Evolutionary conservation across 192 early-diverging fungal genomes (phyloP).

Genomic region (Cetraspora pellucida): DNA sequence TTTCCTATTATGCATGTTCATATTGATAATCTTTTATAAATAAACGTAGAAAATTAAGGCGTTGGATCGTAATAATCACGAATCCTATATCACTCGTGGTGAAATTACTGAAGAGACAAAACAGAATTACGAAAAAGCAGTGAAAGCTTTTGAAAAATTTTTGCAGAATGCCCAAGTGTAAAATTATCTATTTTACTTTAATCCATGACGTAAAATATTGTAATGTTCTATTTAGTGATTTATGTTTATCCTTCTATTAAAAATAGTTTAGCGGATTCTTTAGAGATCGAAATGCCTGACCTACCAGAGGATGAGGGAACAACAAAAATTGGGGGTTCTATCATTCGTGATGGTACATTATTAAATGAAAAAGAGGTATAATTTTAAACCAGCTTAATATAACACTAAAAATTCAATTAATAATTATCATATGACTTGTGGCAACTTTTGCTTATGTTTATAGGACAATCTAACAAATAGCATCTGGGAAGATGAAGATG

Average conservation of each 20-base stretch:
- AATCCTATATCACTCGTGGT: constrained; percentile 79
- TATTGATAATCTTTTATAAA: neutral
- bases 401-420: neutral
- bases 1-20: neutral
- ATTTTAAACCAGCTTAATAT: neutral
- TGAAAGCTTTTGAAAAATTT: constrained; percentile 72
- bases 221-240: neutral
- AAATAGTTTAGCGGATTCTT: constrained; percentile 66
- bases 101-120: constrained; percentile 78
- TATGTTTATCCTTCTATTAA: constrained; percentile 7
- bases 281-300: constrained; percentile 76
- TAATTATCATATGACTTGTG: too few relatives aligned
- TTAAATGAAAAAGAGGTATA: constrained; percentile 25
- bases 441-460: neutral
- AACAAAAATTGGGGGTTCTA: constrained; percentile 36
- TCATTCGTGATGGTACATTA: constrained; percentile 13
- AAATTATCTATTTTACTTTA: neutral
- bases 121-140: constrained; percentile 70
- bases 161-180: constrained; percentile 52
- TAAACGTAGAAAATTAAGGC: constrained; percentile 61
- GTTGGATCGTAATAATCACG: constrained; percentile 75
- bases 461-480: constrained; percentile 50
- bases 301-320: constrained; percentile 73
- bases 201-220: neutral
- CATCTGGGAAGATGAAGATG: constrained; percentile 95